phyloP scores from a whole-genome alignment of 1,284 basidiomycete genomes.

The Cryptococcus neoformans region DNA sequence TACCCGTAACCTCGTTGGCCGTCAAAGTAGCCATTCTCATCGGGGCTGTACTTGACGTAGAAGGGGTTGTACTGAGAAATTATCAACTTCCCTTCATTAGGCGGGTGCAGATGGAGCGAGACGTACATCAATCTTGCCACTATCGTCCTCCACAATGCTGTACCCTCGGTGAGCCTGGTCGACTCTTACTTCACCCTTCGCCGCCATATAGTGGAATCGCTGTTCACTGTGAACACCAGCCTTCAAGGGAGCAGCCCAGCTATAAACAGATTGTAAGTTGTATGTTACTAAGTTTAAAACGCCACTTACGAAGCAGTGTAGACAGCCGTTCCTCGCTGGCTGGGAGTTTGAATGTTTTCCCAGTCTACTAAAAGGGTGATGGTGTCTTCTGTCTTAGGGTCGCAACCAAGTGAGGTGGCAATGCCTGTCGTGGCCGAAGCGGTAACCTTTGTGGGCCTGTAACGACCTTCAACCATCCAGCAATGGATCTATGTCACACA shows the following conservation, averaged over 20 bases:
- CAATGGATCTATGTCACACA: constrained; percentile 60
- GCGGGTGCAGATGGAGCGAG: not conserved
- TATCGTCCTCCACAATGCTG: constrained; percentile 71
- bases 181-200: constrained; percentile 86
- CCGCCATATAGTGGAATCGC: constrained; percentile 91
- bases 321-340: constrained; percentile 59
- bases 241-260: constrained; percentile 55
- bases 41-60: constrained; percentile 94
- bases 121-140: constrained; percentile 58
- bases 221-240: constrained; percentile 72
- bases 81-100: not conserved
- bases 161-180: constrained; percentile 93
- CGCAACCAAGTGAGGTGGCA: constrained; percentile 69
- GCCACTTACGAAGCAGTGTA: constrained; percentile 69
- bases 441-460: constrained; percentile 70
- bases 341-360: constrained; percentile 68
- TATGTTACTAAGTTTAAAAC: not conserved
- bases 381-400: constrained; percentile 76
- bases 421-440: constrained; percentile 86
- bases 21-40: constrained; percentile 85
- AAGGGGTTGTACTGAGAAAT: constrained; percentile 70
- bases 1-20: constrained; percentile 88
- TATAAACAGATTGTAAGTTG: not conserved
- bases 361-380: constrained; percentile 93
- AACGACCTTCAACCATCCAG: constrained; percentile 81